These are phyloP conservation scores for Parastagonospora nodorum DNA, from an alignment of 2,329 filamentous ascomycete genomes.

Conservation along the genomic window DNA sequence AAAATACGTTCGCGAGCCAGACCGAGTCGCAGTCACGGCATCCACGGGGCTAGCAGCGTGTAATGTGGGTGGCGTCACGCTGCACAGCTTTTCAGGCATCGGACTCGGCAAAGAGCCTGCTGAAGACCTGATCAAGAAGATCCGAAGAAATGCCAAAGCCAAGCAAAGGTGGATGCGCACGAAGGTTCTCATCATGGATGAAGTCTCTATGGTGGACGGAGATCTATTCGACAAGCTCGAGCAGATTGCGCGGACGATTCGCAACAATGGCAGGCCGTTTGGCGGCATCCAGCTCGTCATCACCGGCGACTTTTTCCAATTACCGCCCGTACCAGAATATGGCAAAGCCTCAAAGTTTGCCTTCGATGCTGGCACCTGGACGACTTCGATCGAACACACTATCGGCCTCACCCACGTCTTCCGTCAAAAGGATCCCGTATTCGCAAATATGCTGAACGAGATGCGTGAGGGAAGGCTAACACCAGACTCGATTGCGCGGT, in stretches of 20 bases:
- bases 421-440: conserved; percentile 87
- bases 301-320: conserved; percentile 96
- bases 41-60: conserved; percentile 95
- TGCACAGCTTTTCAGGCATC: conserved; percentile 96
- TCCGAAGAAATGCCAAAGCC: conserved; percentile 84
- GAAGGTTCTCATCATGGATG: conserved; percentile 87
- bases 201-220: conserved; percentile 98
- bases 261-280: conserved; percentile 90
- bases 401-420: conserved; percentile 96
- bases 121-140: conserved; percentile 82
- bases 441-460: conserved; percentile 95
- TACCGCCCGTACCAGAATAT: conserved; percentile 87
- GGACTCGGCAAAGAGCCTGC: conserved; percentile 90
- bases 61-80: conserved; percentile 92
- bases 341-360: conserved; percentile 81
- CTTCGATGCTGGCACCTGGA: conserved; percentile 92
- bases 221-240: conserved; percentile 97
- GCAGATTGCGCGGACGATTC: conserved; percentile 79
- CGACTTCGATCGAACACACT: conserved; percentile 89
- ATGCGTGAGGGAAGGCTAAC: conserved; percentile 89
- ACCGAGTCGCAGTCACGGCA: conserved; percentile 88
- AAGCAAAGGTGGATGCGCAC: conserved; percentile 87
- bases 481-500: conserved; percentile 74
- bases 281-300: conserved; percentile 95
- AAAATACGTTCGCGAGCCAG: conserved; percentile 77